Evolutionary conservation across 768 basidiomycete species (phyloP).

Genomic region (Boletales sp.): DNA sequence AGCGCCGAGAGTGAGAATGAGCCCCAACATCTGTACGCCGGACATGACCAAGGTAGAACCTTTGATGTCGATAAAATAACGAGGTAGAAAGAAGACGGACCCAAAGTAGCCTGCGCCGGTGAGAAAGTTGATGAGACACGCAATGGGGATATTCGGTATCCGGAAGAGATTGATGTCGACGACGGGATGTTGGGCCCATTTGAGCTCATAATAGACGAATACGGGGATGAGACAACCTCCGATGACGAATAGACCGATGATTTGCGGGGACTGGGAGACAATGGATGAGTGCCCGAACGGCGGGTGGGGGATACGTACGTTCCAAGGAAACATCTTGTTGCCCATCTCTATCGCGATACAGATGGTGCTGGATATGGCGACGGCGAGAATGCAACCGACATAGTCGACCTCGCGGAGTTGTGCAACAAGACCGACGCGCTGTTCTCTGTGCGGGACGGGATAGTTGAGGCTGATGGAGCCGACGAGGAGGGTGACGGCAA

Average conservation of each 20-base stretch:
- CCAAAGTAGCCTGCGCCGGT: conserved; percentile 37
- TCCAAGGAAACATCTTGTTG: conserved; percentile 35
- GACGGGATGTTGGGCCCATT: conserved; percentile 29
- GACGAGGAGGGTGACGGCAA: conserved; percentile 26
- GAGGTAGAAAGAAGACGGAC: conserved; percentile 36
- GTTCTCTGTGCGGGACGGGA: conserved; percentile 31
- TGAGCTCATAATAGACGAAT: conserved; percentile 34
- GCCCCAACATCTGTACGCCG: conserved; percentile 34
- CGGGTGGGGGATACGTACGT: conserved; percentile 18
- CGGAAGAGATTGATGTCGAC: conserved; percentile 32
- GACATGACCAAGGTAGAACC: conserved; percentile 30
- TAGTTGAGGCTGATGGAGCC: conserved; percentile 28
- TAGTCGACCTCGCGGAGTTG: conserved; percentile 34
- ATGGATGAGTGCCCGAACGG: conserved; percentile 2
- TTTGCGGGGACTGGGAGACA: conserved; percentile 24
- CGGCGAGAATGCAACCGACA: conserved; percentile 26
- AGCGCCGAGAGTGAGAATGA: conserved; percentile 32
- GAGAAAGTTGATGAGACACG: conserved; percentile 36
- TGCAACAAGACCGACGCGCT: conserved; percentile 29
- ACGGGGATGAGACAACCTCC: conserved; percentile 31
- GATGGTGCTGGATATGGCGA: conserved; percentile 34
- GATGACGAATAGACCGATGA: conserved; percentile 26
- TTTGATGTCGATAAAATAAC: conserved; percentile 37
- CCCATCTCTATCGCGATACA: conserved; percentile 38
- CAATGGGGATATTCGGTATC: conserved; percentile 33